A percentile compares a stretch with the other conserved stretches of the same genome.
Conservation (phyloP, 176 grass and related monocot genomes). For the Zea mays region Zm-B73-REFERENCE-NAM-5.0 NC_050102.1:14928501-14929000, state of each 20-base stretch:
- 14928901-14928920: background rate
- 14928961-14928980: conserved; percentile 10
- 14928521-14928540: background rate
- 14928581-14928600: background rate
- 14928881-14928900: background rate
- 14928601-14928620: background rate
- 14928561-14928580: background rate
- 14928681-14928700: background rate
- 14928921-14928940: background rate
- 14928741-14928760: background rate
- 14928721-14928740: background rate
- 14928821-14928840: background rate
- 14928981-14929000: background rate
- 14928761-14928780: background rate
- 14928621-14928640: background rate
- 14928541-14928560: background rate
- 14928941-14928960: background rate
- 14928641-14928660: background rate
- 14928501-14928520: background rate
- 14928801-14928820: background rate
- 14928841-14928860: background rate
- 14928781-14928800: conserved; percentile 31
- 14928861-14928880: background rate
- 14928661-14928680: background rate
- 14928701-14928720: background rate